Evolutionary conservation across 2,329 filamentous ascomycete species (phyloP).

Genomic region (Botrytis squamosa): DNA sequence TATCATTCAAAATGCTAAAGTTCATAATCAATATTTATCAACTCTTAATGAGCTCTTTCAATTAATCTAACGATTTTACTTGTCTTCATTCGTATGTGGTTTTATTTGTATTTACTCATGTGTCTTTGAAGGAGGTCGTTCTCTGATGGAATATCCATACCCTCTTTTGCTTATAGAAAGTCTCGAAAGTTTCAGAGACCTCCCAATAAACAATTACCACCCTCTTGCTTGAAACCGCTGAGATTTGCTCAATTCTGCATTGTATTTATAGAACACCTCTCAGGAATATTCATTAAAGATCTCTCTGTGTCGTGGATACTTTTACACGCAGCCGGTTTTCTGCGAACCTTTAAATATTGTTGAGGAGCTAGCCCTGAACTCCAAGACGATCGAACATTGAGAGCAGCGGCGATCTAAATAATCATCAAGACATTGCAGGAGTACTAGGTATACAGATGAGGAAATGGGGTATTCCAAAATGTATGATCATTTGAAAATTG

Average conservation of each 20-base stretch:
- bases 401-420: neutral
- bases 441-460: neutral
- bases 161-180: neutral
- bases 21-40: neutral
- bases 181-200: neutral
- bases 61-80: accelerated
- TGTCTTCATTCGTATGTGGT: neutral
- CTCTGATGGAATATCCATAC: neutral
- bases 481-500: neutral
- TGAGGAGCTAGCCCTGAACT: neutral
- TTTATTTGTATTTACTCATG: neutral
- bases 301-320: neutral
- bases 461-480: neutral
- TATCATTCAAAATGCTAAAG: neutral
- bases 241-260: neutral
- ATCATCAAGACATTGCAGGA: accelerated
- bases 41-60: neutral
- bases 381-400: neutral
- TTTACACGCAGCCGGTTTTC: neutral
- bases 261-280: neutral
- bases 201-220: neutral
- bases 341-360: neutral
- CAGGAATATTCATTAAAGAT: neutral
- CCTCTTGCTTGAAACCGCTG: neutral
- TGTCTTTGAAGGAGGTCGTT: neutral